Evolutionary conservation across 176 grass and related monocot genomes (phyloP).

Genomic region (Aegilops tauschii): DNA sequence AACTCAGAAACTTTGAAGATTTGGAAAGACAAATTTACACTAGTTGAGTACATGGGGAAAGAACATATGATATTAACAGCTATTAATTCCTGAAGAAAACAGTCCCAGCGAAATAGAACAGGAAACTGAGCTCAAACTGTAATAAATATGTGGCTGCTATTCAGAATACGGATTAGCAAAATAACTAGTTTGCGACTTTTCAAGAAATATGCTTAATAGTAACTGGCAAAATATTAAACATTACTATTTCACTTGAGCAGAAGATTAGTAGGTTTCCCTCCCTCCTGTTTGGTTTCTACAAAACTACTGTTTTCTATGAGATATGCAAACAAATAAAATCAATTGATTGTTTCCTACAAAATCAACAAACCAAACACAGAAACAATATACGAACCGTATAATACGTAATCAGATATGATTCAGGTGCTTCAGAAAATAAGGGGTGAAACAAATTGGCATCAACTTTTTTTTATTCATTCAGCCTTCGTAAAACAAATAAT

Average conservation of each 20-base stretch:
- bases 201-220: background rate
- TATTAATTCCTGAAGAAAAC: slow-evolving; percentile 8
- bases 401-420: background rate
- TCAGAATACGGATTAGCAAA: background rate
- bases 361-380: background rate
- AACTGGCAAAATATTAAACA: background rate
- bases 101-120: background rate
- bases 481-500: background rate
- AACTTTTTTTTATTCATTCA: background rate
- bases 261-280: background rate
- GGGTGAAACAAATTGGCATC: background rate
- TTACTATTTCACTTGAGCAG: background rate
- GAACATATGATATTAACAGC: background rate
- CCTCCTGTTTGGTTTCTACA: slow-evolving; percentile 24
- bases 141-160: background rate
- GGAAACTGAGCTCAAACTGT: background rate
- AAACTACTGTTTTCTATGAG: background rate
- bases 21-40: background rate
- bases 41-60: background rate
- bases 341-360: background rate
- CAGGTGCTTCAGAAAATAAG: slow-evolving; percentile 13
- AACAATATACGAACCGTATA: background rate
- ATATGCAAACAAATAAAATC: slow-evolving; percentile 1
- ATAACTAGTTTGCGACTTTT: background rate
- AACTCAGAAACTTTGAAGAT: background rate